phyloP scores from a whole-genome alignment of 345 rosid genomes.

The Eucalyptus caleyi region DNA sequence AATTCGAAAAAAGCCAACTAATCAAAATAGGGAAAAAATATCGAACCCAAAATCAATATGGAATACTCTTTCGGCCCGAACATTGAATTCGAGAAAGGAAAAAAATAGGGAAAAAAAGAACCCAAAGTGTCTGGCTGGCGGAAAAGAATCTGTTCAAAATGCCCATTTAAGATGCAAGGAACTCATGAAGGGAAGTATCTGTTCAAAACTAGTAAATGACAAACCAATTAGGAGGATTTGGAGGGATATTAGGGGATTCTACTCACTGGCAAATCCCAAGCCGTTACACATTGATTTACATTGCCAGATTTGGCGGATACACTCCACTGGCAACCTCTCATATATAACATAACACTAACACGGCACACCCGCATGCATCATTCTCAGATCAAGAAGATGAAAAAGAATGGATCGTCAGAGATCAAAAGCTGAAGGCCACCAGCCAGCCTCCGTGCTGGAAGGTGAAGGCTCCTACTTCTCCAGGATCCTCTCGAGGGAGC shows the following conservation, averaged over 20 bases:
- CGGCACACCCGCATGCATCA: not conserved
- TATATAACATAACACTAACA: not conserved
- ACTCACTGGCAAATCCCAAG: not conserved
- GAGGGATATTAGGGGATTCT: not conserved
- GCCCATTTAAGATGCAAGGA: not conserved
- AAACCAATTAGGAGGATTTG: not conserved
- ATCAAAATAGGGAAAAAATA: too few relatives aligned
- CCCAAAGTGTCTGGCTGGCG: not conserved
- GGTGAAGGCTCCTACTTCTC: constrained; percentile 20
- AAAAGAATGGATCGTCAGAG: not conserved
- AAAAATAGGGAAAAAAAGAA: not conserved
- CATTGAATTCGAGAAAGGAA: not conserved
- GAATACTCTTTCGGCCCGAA: not conserved
- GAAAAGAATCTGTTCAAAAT: not conserved
- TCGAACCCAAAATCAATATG: not conserved
- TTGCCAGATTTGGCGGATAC: not conserved
- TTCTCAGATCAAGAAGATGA: not conserved
- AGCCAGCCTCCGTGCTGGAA: constrained; percentile 15
- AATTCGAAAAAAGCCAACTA: not conserved
- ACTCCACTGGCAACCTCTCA: not conserved
- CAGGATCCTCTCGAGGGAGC: constrained; percentile 23
- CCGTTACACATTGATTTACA: not conserved
- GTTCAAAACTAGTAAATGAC: not conserved
- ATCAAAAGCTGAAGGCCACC: not conserved
- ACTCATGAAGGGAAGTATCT: not conserved